Evolutionary conservation across 768 basidiomycete genomes (phyloP).

Genomic region (Russula lepida): DNA sequence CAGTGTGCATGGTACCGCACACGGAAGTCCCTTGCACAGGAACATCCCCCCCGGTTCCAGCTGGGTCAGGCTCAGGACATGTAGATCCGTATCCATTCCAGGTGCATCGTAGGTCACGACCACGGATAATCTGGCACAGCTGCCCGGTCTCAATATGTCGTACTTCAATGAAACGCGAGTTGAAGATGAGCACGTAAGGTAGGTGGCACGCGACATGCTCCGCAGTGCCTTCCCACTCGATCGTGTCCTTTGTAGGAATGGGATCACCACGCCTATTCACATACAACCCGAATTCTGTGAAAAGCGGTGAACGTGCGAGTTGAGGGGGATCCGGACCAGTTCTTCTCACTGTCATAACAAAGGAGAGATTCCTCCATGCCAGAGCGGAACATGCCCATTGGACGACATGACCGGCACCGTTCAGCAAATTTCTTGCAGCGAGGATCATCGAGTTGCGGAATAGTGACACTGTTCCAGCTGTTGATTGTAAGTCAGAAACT

Average conservation of each 20-base stretch:
- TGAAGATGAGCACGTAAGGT: constrained; percentile 82
- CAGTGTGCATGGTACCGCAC: constrained; percentile 74
- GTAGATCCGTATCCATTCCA: constrained; percentile 71
- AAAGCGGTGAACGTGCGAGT: constrained; percentile 3
- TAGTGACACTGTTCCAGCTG: constrained; percentile 81
- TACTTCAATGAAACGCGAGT: constrained; percentile 83
- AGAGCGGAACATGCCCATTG: constrained; percentile 84
- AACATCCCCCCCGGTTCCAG: constrained; percentile 37
- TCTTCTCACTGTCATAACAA: constrained; percentile 69
- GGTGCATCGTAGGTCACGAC: constrained; percentile 72
- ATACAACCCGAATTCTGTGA: constrained; percentile 79
- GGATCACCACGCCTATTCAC: constrained; percentile 86
- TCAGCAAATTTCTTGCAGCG: constrained; percentile 59
- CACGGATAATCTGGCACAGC: constrained; percentile 73
- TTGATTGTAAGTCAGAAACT: not conserved
- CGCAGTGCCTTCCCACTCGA: constrained; percentile 93
- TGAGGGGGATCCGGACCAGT: not conserved
- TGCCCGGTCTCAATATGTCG: constrained; percentile 74
- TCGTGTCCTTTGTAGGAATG: constrained; percentile 54
- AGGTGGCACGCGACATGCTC: constrained; percentile 83
- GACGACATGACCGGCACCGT: constrained; percentile 70
- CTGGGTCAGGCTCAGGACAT: constrained; percentile 33
- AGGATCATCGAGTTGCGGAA: constrained; percentile 72
- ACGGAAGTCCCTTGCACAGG: constrained; percentile 72
- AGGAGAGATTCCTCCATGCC: constrained; percentile 83